Percentiles rank a stretch among this genome's conserved stretches.
Evolutionary conservation across 345 rosid genomes (phyloP).

Genomic region (Cardiospermum halicacabum): DNA sequence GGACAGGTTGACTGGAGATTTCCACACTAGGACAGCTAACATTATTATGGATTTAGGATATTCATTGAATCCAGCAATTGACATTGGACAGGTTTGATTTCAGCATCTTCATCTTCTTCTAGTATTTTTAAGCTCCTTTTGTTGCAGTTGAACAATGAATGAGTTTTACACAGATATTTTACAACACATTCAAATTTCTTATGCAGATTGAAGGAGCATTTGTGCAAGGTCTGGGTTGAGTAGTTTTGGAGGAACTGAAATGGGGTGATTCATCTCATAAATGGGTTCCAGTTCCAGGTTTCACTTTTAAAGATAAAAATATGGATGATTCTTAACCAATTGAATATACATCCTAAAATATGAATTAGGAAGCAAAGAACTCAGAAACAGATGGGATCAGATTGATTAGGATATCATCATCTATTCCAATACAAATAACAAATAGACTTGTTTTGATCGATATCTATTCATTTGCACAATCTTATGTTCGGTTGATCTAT

Average conservation of each 20-base stretch:
- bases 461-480: neutral
- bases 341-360: neutral
- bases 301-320: constrained; percentile 81
- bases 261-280: constrained; percentile 93
- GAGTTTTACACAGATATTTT: neutral
- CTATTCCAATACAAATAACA: too few species aligned
- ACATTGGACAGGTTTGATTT: constrained; percentile 88
- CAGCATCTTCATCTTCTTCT: neutral
- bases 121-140: neutral
- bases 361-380: neutral
- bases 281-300: constrained; percentile 71
- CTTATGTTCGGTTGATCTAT: neutral
- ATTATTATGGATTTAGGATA: constrained; percentile 77
- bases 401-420: too few species aligned
- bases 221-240: constrained; percentile 92
- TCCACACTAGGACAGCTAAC: constrained; percentile 70
- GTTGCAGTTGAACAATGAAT: neutral
- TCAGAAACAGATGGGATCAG: neutral
- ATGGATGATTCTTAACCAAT: neutral
- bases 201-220: constrained; percentile 93
- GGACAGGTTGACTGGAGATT: constrained; percentile 88
- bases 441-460: neutral
- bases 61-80: constrained; percentile 93
- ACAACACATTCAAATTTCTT: neutral
- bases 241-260: constrained; percentile 89